Evolutionary conservation across 2,329 filamentous ascomycete species (phyloP).

Genomic region (Cladophialophora psammophila): DNA sequence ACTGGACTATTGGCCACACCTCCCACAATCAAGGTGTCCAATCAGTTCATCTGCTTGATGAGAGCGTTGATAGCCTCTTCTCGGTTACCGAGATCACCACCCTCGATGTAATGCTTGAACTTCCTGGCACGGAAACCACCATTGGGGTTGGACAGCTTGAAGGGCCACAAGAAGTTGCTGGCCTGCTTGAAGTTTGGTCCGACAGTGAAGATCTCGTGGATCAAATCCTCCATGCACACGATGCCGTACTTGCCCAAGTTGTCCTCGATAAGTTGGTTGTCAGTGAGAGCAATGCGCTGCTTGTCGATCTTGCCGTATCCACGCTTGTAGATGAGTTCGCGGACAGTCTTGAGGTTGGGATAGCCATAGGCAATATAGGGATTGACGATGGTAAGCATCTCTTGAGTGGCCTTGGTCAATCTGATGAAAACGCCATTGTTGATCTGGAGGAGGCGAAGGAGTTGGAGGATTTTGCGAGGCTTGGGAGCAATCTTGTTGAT

Average conservation of each 20-base stretch:
- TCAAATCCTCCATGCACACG: slow-evolving; percentile 98
- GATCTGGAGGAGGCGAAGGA: slow-evolving; percentile 99
- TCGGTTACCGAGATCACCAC: slow-evolving; percentile 97
- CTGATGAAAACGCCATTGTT: slow-evolving; percentile 99
- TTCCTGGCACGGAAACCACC: slow-evolving; percentile 96
- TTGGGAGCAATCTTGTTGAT: slow-evolving; percentile 99
- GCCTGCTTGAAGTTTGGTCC: slow-evolving; percentile 99
- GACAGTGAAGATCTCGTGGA: slow-evolving; percentile 99
- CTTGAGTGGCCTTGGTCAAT: slow-evolving; percentile 94
- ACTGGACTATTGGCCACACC: neutral
- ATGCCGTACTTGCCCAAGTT: slow-evolving; percentile 98
- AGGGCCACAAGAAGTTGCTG: slow-evolving; percentile 99
- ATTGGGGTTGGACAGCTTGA: slow-evolving; percentile 98
- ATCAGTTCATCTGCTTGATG: slow-evolving; percentile 96
- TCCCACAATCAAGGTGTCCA: neutral
- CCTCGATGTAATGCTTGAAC: slow-evolving; percentile 99
- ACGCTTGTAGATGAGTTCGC: slow-evolving; percentile 99
- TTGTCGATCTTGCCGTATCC: slow-evolving; percentile 99
- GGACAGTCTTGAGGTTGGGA: slow-evolving; percentile 98
- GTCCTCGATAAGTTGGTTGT: slow-evolving; percentile 98
- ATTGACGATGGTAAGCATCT: slow-evolving; percentile 99
- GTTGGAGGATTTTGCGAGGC: slow-evolving; percentile 99
- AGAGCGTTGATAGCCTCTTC: slow-evolving; percentile 98
- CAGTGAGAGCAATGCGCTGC: slow-evolving; percentile 94
- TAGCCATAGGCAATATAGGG: slow-evolving; percentile 99